These are phyloP conservation scores for Cajanus cajan DNA, from an alignment of 306 rosid genomes.

Conservation along the genomic window DNA sequence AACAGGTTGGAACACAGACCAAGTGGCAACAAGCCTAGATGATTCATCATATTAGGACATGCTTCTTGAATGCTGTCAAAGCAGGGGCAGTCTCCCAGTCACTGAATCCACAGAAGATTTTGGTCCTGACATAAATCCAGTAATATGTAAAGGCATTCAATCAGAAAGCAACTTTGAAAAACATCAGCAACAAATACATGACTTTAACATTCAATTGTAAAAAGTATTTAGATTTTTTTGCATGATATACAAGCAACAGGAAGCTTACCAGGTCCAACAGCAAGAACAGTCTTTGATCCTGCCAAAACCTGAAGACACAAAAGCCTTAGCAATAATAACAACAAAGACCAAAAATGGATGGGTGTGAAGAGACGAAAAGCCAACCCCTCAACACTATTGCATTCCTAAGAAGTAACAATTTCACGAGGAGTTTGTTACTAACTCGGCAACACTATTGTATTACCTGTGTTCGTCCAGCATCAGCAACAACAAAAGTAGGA, in stretches of 20 bases:
- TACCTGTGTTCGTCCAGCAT: slow-evolving; percentile 98
- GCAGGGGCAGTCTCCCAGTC: slow-evolving; percentile 68
- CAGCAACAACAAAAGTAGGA: slow-evolving; percentile 89
- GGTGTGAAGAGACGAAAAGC: neutral
- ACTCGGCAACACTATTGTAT: neutral
- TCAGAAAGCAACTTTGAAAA: neutral
- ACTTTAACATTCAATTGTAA: neutral
- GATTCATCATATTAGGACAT: slow-evolving; percentile 2
- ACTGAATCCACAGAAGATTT: slow-evolving; percentile 64
- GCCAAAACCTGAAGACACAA: slow-evolving; percentile 59
- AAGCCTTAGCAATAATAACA: slow-evolving; percentile 12
- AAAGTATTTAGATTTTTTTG: slow-evolving; percentile 1
- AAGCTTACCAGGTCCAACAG: slow-evolving; percentile 86
- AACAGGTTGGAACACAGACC: neutral
- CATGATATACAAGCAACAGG: slow-evolving; percentile 3
- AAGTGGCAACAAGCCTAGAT: neutral
- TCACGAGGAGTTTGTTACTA: neutral
- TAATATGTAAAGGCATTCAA: neutral
- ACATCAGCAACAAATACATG: slow-evolving; percentile 18
- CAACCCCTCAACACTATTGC: neutral
- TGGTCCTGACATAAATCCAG: slow-evolving; percentile 57
- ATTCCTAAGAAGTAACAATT: neutral
- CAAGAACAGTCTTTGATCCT: slow-evolving; percentile 91
- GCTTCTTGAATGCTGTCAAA: slow-evolving; percentile 42
- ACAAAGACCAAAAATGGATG: neutral